These are phyloP conservation scores for Auxenochlorella pyrenoidosa DNA, from an alignment of 139 green algal species.

Conservation along the genomic window DNA sequence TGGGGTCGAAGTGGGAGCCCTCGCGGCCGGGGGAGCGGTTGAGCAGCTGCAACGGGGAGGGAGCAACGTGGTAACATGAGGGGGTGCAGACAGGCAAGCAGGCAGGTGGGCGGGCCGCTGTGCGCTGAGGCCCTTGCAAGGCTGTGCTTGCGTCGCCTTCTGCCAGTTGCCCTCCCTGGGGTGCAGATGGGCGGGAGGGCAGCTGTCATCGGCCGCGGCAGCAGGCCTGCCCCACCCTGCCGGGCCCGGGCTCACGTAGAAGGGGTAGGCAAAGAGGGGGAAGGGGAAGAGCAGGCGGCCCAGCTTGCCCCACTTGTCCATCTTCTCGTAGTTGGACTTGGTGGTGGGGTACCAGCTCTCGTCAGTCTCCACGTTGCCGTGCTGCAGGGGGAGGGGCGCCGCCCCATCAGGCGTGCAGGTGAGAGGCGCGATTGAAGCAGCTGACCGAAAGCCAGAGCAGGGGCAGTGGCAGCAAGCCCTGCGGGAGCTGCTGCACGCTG, in stretches of 20 bases:
- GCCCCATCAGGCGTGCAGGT: too few relatives aligned
- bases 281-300: conserved; percentile 83
- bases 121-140: too few relatives aligned
- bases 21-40: conserved; percentile 87
- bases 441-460: too few relatives aligned
- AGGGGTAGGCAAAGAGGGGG: conserved; percentile 91
- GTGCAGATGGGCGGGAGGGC: too few relatives aligned
- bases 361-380: conserved; percentile 96
- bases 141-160: too few relatives aligned
- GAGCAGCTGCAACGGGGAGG: conserved; percentile 34
- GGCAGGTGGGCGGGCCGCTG: background rate
- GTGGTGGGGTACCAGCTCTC: conserved; percentile 92
- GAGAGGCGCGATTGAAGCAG: too few relatives aligned
- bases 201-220: too few relatives aligned
- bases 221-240: too few relatives aligned
- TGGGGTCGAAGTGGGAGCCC: conserved; percentile 94
- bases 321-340: conserved; percentile 53
- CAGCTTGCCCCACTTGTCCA: conserved; percentile 52
- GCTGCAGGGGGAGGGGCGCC: background rate
- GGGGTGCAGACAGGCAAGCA: background rate
- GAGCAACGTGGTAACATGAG: background rate
- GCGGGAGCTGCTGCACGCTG: too few relatives aligned
- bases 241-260: conserved; percentile 85
- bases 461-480: too few relatives aligned
- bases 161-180: too few relatives aligned